Base-by-base conservation (phyloP, 495 filamentous ascomycete species). In the Penicillium nucicola region DNA sequence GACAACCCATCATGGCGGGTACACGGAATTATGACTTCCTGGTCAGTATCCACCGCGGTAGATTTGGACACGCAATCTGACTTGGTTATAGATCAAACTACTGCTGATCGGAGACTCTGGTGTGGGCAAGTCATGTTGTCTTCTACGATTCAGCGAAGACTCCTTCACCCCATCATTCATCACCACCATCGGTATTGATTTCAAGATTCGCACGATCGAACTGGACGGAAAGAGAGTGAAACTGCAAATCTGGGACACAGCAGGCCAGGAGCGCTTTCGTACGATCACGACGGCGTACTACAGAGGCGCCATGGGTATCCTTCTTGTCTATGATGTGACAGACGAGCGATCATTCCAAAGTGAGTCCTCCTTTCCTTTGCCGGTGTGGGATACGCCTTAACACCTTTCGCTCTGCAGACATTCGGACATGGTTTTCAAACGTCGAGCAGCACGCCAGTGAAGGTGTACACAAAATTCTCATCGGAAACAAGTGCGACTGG, bases 401-500 rank as follows among this genome's bases (percentile, higher is more conserved):
- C 35, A 53, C 43, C 12, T 19, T 37, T 42, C 25, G 42, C 53
- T 37, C 34, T 17, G 2, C 61, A 99, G 93, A 99, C 67, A 97
- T 99, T 69, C 87, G 90, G 59, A 97, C 93, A 46, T 98, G 93
- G 93, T 98, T 98, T 69, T 92, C 90, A 56, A 97, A 98, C 76
- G 93, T 98, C 45, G 93, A 98, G 66, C 92, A 97, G 69, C 95
- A 99, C 74, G 93, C 95, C 41, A 97, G 92, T 52, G 93, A 97
- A 74, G 95, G 95, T 56, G 93, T 99, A 57, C 96, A 97, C 84
- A 99, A 97, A 78, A 97, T 99, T 62, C 84, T 99, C 42, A 96
- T 99, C 52, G 93, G 93, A 60, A 99, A 99, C 79, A 99, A 99
- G 74, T 98, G 93, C 73, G 93, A 99, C 74, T 97, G 95, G 95